phyloP scores from a whole-genome alignment of 306 rosid species.

The Prunus salicina region DNA sequence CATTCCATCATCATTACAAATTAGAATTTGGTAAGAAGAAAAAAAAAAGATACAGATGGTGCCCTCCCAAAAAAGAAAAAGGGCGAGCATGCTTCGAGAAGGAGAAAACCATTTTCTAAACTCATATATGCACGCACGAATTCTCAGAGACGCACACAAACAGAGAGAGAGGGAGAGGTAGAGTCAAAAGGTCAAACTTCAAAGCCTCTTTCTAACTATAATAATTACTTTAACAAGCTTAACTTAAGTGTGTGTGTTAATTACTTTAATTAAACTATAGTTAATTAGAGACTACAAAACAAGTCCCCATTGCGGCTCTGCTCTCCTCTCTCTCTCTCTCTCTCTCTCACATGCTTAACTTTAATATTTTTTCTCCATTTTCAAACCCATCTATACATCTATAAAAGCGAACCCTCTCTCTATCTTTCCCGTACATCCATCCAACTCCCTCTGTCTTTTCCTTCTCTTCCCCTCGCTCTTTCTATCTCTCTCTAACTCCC shows the following conservation, averaged over 20 bases:
- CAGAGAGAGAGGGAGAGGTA: constrained; percentile 4
- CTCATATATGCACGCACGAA: constrained; percentile 2
- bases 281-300: background rate
- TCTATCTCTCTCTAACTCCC: background rate
- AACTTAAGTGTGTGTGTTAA: constrained; percentile 20
- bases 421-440: constrained; percentile 40
- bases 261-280: background rate
- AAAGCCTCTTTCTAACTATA: constrained; percentile 29
- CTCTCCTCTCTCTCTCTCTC: constrained; percentile 10
- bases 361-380: constrained; percentile 14
- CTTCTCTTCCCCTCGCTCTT: constrained; percentile 8
- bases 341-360: constrained; percentile 13
- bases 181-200: constrained; percentile 79
- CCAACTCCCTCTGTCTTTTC: constrained; percentile 16
- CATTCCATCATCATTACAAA: background rate
- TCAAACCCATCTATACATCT: constrained; percentile 29
- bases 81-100: background rate
- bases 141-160: background rate
- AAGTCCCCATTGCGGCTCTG: constrained; percentile 41
- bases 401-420: constrained; percentile 57
- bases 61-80: background rate
- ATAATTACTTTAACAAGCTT: constrained; percentile 30
- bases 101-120: constrained; percentile 5
- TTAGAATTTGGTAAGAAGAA: background rate
- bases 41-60: background rate